Evolutionary conservation across 2,329 filamentous ascomycete genomes (phyloP).

Genomic region (Aureobasidium sp.): DNA sequence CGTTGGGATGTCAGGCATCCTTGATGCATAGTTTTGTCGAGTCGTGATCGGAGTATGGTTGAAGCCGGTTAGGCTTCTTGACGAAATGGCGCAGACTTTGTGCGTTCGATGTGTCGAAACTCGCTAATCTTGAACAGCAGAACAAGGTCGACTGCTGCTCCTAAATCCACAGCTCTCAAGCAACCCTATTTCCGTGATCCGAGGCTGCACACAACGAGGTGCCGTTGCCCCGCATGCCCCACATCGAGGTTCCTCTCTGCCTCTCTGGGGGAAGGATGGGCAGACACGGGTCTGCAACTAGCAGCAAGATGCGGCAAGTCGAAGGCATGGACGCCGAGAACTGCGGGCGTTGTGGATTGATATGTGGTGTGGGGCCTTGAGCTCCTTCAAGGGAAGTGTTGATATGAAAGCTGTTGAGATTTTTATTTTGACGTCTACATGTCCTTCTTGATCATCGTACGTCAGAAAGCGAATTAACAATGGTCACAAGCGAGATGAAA

Average conservation of each 20-base stretch:
- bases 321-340: not conserved
- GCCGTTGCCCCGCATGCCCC: constrained; percentile 13
- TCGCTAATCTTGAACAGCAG: not conserved
- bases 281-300: not conserved
- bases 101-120: not conserved
- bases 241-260: not conserved
- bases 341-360: not conserved
- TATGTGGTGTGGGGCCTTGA: not conserved
- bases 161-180: not conserved
- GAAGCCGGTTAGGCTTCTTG: not conserved
- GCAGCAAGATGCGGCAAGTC: constrained; percentile 2
- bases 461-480: not conserved
- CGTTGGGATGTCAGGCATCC: no score
- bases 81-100: not conserved
- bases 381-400: not conserved
- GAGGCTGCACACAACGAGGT: not conserved
- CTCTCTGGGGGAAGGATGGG: constrained; percentile 3
- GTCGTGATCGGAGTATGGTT: not conserved
- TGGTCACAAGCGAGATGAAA: not conserved
- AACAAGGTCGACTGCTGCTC: not conserved
- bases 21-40: not conserved
- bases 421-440: not conserved
- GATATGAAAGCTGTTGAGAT: not conserved
- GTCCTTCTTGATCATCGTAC: not conserved
- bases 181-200: not conserved